These are phyloP conservation scores for Rhizopus stolonifer DNA, from an alignment of 371 early-diverging fungal genomes.

Conservation along the genomic window DNA sequence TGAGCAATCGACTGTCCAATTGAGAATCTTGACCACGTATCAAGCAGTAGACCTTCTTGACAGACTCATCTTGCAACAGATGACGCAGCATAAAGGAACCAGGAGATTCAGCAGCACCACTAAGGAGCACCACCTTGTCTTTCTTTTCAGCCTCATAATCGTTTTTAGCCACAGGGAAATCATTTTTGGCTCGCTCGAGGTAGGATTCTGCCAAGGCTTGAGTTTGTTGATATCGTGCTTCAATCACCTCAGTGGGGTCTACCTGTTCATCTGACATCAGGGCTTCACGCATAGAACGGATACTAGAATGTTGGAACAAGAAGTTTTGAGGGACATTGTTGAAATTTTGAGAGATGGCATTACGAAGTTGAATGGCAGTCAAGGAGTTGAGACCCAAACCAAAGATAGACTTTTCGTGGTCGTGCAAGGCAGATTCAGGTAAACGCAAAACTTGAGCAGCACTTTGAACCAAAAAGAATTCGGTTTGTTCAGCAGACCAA, in stretches of 20 bases:
- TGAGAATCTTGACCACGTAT: constrained; percentile 22
- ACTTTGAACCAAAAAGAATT: constrained; percentile 6
- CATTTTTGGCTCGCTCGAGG: constrained; percentile 15
- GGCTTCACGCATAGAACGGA: constrained; percentile 16
- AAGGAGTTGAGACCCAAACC: constrained; percentile 31
- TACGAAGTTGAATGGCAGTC: constrained; percentile 25
- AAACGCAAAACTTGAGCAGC: constrained; percentile 10
- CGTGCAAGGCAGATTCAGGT: neutral
- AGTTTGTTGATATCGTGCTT: constrained; percentile 10
- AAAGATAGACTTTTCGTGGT: constrained; percentile 20
- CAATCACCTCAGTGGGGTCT: neutral
- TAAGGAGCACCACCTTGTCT: constrained; percentile 30
- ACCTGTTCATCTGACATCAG: neutral
- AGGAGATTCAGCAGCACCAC: constrained; percentile 46
- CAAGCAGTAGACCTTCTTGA: constrained; percentile 32
- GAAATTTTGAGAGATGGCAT: constrained; percentile 19
- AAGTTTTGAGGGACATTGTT: constrained; percentile 36
- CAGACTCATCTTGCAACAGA: constrained; percentile 18
- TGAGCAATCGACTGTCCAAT: constrained; percentile 17
- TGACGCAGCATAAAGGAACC: constrained; percentile 34
- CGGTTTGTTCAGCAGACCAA: constrained; percentile 11
- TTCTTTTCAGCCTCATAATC: neutral
- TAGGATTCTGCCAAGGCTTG: constrained; percentile 14
- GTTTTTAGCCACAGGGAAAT: constrained; percentile 17
- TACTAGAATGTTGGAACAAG: constrained; percentile 31